phyloP scores from a whole-genome alignment of 495 filamentous ascomycete genomes.

The Collariella sp. region DNA sequence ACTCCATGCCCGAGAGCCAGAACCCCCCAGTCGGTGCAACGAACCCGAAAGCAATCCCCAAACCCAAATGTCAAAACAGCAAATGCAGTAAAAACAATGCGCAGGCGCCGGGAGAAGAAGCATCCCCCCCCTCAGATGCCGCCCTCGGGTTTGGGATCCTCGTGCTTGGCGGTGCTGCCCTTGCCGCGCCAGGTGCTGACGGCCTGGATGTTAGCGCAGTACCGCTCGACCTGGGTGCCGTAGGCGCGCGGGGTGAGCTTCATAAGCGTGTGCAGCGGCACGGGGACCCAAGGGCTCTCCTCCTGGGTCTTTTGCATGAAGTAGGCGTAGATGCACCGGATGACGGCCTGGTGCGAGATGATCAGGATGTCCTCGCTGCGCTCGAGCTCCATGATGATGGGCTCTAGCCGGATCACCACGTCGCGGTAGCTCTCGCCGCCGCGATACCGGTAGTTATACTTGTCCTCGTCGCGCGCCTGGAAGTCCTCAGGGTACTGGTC shows the following conservation, averaged over 20 bases:
- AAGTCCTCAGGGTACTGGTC: conserved; percentile 90
- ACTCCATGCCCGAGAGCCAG: too few relatives aligned
- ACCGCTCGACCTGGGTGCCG: conserved; percentile 75
- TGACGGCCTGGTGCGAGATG: conserved; percentile 92
- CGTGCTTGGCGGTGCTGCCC: conserved; percentile 73
- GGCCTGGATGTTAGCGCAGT: conserved; percentile 83
- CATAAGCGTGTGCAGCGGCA: conserved; percentile 86
- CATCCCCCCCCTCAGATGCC: conserved; percentile 12
- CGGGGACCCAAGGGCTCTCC: conserved; percentile 88
- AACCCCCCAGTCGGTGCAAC: too few relatives aligned
- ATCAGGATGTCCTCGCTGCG: conserved; percentile 94
- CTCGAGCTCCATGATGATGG: conserved; percentile 99
- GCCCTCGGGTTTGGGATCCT: conserved; percentile 40
- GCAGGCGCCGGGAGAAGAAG: background rate
- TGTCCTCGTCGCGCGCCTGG: conserved; percentile 86
- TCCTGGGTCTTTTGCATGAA: conserved; percentile 96
- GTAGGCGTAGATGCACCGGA: conserved; percentile 96
- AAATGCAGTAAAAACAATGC: background rate
- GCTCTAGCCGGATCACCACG: conserved; percentile 93
- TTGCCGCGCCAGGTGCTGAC: conserved; percentile 93
- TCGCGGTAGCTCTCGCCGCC: conserved; percentile 96
- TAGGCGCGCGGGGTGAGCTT: conserved; percentile 95
- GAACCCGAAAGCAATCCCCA: too few relatives aligned
- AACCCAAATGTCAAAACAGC: too few relatives aligned
- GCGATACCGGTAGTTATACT: conserved; percentile 97